Conservation (phyloP, 306 rosid species). For the Prosopis cineraria region DNA sequence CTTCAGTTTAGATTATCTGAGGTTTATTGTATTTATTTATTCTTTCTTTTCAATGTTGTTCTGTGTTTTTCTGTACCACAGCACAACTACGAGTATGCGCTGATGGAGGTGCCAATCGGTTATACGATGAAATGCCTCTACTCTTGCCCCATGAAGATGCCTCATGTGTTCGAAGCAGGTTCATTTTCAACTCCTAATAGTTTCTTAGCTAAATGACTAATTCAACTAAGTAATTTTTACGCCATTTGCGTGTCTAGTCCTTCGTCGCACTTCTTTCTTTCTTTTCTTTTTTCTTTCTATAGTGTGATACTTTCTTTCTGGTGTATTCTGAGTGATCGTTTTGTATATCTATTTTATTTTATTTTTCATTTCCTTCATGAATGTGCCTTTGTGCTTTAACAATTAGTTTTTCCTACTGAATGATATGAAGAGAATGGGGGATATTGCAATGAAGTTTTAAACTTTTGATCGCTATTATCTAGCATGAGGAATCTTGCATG, state of each 20-base stretch:
- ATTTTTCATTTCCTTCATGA: neutral
- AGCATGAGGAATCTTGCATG: neutral
- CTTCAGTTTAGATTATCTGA: neutral
- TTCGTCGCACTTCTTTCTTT: neutral
- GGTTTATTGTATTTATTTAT: neutral
- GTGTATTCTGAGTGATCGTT: neutral
- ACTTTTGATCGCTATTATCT: neutral
- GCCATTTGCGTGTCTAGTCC: neutral
- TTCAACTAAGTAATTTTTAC: too few species aligned
- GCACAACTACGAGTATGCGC: constrained; percentile 80
- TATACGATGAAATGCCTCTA: constrained; percentile 84
- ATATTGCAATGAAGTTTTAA: neutral
- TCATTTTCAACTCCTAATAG: neutral
- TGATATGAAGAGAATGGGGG: neutral
- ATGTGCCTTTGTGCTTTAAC: neutral
- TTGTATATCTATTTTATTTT: neutral
- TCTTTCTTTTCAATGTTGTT: neutral
- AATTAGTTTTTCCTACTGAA: neutral
- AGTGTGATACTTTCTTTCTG: neutral
- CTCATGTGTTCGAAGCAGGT: constrained; percentile 72
- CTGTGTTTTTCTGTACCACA: constrained; percentile 40
- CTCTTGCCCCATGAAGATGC: constrained; percentile 60
- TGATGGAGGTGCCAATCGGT: constrained; percentile 94
- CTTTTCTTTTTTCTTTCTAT: neutral
- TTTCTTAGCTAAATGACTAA: neutral